phyloP scores from a whole-genome alignment of 1,284 basidiomycete species.

The Boletellus sp. region DNA sequence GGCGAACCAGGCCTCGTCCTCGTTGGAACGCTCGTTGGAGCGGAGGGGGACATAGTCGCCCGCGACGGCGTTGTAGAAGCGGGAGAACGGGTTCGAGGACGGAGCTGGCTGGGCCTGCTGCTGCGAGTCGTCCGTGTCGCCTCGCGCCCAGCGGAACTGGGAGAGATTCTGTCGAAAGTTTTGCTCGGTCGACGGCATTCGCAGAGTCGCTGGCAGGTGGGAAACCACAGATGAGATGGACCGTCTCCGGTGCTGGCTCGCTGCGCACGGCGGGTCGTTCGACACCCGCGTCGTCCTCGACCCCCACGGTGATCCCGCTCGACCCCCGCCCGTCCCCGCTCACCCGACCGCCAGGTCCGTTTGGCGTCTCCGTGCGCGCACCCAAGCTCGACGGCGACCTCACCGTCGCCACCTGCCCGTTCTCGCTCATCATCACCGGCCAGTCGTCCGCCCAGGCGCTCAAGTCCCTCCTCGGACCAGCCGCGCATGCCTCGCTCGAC shows the following conservation, averaged over 20 bases:
- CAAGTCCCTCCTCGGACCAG: constrained; percentile 35
- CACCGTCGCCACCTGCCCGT: constrained; percentile 71
- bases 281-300: constrained; percentile 13
- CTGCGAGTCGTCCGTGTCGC: constrained; percentile 70
- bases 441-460: constrained; percentile 46
- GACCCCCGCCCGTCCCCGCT: background rate
- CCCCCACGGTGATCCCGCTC: constrained; percentile 4
- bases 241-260: constrained; percentile 14
- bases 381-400: constrained; percentile 47
- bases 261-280: constrained; percentile 15
- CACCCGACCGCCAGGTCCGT: constrained; percentile 34
- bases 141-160: constrained; percentile 84
- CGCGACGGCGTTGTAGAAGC: constrained; percentile 74
- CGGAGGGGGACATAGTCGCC: constrained; percentile 88
- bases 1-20: constrained; percentile 96
- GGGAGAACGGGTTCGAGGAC: constrained; percentile 57
- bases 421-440: constrained; percentile 68
- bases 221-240: constrained; percentile 13
- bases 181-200: constrained; percentile 49
- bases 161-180: constrained; percentile 67
- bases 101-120: constrained; percentile 34
- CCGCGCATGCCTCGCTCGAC: constrained; percentile 21
- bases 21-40: constrained; percentile 80
- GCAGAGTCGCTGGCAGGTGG: background rate
- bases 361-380: constrained; percentile 61